Evolutionary conservation across 2,329 filamentous ascomycete genomes (phyloP).

Genomic region (Ilyonectria sp.): DNA sequence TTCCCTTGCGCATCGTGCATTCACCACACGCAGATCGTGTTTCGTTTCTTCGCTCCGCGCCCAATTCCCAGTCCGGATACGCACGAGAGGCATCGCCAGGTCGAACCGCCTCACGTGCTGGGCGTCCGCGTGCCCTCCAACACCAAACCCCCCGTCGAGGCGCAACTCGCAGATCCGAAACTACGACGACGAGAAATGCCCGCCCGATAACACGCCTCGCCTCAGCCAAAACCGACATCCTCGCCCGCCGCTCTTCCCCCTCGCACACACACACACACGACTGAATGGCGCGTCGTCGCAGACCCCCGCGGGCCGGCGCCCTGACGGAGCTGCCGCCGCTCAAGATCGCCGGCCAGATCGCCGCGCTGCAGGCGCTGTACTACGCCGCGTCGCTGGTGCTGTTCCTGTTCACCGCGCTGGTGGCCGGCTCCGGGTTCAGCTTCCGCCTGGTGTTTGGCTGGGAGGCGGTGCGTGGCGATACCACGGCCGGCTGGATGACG

Average conservation of each 20-base stretch:
- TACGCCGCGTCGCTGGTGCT: slow-evolving; percentile 67
- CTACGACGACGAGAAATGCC: slow-evolving; percentile 40
- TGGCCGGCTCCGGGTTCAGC: slow-evolving; percentile 69
- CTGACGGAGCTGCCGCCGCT: slow-evolving; percentile 73
- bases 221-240: background rate
- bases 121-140: background rate
- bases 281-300: slow-evolving; percentile 68
- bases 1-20: background rate
- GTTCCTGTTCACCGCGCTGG: slow-evolving; percentile 71
- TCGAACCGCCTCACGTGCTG: background rate
- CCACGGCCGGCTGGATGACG: slow-evolving; percentile 73
- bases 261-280: background rate
- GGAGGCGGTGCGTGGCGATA: slow-evolving; percentile 72
- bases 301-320: slow-evolving; percentile 72
- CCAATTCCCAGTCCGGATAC: background rate
- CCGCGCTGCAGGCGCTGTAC: slow-evolving; percentile 69
- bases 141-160: slow-evolving; percentile 12
- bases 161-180: slow-evolving; percentile 7
- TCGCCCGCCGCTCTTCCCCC: background rate
- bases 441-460: slow-evolving; percentile 71
- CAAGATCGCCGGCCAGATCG: slow-evolving; percentile 72
- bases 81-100: too few species aligned
- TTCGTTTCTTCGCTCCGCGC: background rate
- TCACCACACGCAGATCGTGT: background rate
- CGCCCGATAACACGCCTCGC: slow-evolving; percentile 33